Percentiles rank a stretch among this genome's conserved stretches.
These are phyloP conservation scores for Camelina neglecta DNA, from an alignment of 345 rosid species.

Conservation along the genomic window DNA sequence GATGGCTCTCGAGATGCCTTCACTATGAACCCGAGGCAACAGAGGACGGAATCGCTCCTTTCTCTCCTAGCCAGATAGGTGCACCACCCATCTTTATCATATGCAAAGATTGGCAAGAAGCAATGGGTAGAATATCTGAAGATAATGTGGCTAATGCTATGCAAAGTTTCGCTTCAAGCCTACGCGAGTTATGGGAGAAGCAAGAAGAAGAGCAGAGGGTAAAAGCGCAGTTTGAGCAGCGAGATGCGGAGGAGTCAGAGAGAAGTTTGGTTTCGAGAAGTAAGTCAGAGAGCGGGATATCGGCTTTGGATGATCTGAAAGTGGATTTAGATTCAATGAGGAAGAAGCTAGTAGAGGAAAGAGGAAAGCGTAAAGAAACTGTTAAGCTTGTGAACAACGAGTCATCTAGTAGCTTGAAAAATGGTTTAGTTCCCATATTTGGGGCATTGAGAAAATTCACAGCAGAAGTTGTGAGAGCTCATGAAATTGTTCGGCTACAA, in stretches of 20 bases:
- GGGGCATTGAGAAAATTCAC: constrained; percentile 75
- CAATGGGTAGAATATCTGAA: constrained; percentile 70
- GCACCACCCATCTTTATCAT: constrained; percentile 82
- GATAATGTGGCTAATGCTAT: constrained; percentile 66
- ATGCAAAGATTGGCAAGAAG: constrained; percentile 92
- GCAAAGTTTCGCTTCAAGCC: constrained; percentile 64
- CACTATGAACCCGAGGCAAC: constrained; percentile 71
- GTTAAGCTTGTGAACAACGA: constrained; percentile 65
- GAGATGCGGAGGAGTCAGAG: constrained; percentile 28
- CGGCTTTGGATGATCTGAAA: constrained; percentile 79
- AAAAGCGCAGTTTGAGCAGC: constrained; percentile 62
- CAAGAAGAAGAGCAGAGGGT: constrained; percentile 85
- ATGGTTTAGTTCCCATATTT: constrained; percentile 83
- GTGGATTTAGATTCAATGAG: constrained; percentile 89
- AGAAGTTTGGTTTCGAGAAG: constrained; percentile 62
- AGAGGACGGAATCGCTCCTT: constrained; percentile 79
- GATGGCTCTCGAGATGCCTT: constrained; percentile 81
- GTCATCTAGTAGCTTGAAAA: constrained; percentile 74
- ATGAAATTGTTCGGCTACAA: constrained; percentile 68
- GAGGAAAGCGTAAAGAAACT: constrained; percentile 71
- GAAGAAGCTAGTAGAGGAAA: constrained; percentile 73
- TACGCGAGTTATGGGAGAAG: constrained; percentile 81
- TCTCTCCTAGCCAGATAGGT: constrained; percentile 83
- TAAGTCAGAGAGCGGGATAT: constrained; percentile 66
- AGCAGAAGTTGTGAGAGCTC: constrained; percentile 72